Evolutionary conservation across 768 basidiomycete species (phyloP).

Genomic region (Lactarius deliciosus): DNA sequence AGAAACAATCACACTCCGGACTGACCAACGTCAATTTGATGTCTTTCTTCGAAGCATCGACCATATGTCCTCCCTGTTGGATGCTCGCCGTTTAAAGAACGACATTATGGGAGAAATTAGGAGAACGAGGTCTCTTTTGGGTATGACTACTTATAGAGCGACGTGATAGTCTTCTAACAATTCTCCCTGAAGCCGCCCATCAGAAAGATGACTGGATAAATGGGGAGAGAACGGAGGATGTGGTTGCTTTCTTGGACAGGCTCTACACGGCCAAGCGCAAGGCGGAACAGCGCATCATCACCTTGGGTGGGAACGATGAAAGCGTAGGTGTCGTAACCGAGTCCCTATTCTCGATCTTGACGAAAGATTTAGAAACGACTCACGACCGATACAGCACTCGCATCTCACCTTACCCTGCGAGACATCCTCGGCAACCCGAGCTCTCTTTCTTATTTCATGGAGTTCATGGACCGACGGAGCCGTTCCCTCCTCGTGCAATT

Average conservation of each 20-base stretch:
- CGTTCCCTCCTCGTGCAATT: conserved; percentile 90
- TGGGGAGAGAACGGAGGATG: conserved; percentile 79
- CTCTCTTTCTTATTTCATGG: conserved; percentile 94
- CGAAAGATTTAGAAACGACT: conserved; percentile 40
- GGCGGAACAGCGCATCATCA: conserved; percentile 80
- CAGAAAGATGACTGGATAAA: conserved; percentile 89
- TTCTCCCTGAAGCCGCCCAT: conserved; percentile 58
- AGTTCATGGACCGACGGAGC: conserved; percentile 92
- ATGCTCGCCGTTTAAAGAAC: conserved; percentile 87
- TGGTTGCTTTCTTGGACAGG: conserved; percentile 83
- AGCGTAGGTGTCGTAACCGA: conserved; percentile 44
- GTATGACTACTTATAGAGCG: conserved; percentile 40
- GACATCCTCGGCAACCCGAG: conserved; percentile 86
- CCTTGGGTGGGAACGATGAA: conserved; percentile 71
- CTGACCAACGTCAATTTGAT: conserved; percentile 82
- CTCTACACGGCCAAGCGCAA: conserved; percentile 86
- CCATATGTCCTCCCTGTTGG: conserved; percentile 77
- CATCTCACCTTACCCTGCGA: conserved; percentile 60
- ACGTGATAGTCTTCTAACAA: not conserved
- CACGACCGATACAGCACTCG: conserved; percentile 39
- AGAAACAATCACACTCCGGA: conserved; percentile 79
- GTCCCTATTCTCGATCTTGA: not conserved
- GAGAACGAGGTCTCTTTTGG: conserved; percentile 69
- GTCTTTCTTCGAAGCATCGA: conserved; percentile 86
- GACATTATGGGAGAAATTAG: conserved; percentile 92